Conservation (phyloP, 306 rosid species). For the Oemleria cerasiformis region DNA sequence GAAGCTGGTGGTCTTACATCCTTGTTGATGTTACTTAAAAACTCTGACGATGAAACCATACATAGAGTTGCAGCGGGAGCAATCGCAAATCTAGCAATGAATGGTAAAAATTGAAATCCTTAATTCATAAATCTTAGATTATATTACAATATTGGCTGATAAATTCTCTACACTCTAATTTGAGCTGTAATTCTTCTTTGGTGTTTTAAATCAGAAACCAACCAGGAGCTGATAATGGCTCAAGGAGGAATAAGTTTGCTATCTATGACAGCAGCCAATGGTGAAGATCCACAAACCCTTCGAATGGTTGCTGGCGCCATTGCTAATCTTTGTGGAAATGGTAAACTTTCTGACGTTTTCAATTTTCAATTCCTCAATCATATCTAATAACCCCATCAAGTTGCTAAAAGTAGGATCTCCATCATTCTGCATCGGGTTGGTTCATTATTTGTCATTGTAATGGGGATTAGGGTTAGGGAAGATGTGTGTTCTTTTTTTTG, state of each 20-base stretch:
- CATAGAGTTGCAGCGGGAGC: conserved; percentile 99
- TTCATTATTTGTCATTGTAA: background rate
- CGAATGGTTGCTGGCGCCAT: conserved; percentile 99
- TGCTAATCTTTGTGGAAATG: conserved; percentile 97
- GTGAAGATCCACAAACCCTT: conserved; percentile 97
- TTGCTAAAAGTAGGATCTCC: background rate
- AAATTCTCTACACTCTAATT: background rate
- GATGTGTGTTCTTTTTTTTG: background rate
- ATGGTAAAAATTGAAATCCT: conserved; percentile 46
- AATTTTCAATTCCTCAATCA: conserved; percentile 5
- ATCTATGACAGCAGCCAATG: conserved; percentile 74
- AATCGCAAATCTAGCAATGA: conserved; percentile 97
- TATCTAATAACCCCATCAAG: conserved; percentile 14
- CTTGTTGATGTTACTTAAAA: conserved; percentile 76
- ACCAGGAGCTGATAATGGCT: conserved; percentile 95
- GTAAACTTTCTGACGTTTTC: conserved; percentile 44
- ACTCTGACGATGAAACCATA: conserved; percentile 84
- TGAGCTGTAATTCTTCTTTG: conserved; percentile 9
- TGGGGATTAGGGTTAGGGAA: background rate
- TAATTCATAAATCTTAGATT: background rate
- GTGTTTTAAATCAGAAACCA: conserved; percentile 65
- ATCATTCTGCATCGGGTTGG: background rate
- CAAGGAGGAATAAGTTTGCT: conserved; percentile 93
- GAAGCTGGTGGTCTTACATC: conserved; percentile 94
- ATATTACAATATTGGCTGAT: conserved; percentile 13